Evolutionary conservation across 2,329 filamentous ascomycete genomes (phyloP), one percentile per base, ranked within the genome.

Genomic region (Trichoderma brevicompactum): DNA sequence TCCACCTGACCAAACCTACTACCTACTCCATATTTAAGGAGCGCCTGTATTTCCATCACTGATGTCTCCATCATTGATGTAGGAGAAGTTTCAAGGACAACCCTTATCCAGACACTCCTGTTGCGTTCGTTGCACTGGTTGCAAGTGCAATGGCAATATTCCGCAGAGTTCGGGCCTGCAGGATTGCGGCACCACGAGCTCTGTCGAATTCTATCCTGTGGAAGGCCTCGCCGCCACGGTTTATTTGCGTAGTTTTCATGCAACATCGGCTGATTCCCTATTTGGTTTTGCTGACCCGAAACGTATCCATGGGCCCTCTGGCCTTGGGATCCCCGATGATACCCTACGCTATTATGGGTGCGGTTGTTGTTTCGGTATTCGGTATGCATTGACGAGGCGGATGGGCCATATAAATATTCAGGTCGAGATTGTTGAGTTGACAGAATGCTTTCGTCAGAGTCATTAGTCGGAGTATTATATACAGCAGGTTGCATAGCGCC

Each of bases 141-240:
- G 41, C 77, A 79, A 52, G 52, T 63, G 60, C 77, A 79, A 1
- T 68, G 70, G 15, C 67, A 62, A 63, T 78, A 78, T 2, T 72
- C 68, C 8, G 65, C 68, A 10, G 43, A 54, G 2, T 48, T 65
- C 15, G 54, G 43, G 2, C 53, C 46, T 38, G 53, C 65, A 17
- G 68, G 58, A 65, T 75, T 75, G 17, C 69, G 72, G 34, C 74
- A 75, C 54, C 54, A 55, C 8, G 52, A 64, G 41, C 15, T 44
- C 38, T 60, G 50, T 17, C 49, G 46, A 32, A 2, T 38, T 7
- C 38, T 13, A 13, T 67, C 54, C 13, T 46, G 60, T 17, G 46
- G 65, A 19, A 38, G 7, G 8, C 28, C 48, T 15, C 53, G 58
- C 28, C 54, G 40, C 65, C 61, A 60, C 15, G 55, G 34, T 36